Percentiles rank a stretch among this genome's conserved stretches.
Evolutionary conservation across 179 eudicot genomes (phyloP).

Genomic region (Gypsophila paniculata): DNA sequence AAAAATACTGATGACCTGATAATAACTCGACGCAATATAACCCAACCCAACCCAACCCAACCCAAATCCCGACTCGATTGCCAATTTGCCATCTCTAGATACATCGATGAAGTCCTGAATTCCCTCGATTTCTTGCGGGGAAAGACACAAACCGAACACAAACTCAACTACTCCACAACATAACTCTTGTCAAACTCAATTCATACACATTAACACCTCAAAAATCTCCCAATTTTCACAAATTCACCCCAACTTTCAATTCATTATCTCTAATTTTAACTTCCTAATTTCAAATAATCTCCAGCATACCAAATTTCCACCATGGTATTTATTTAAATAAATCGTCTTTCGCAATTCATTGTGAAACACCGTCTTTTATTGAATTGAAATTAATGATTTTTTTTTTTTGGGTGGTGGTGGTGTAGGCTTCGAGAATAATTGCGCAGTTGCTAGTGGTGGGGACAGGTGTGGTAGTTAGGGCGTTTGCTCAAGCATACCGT

Average conservation of each 20-base stretch:
- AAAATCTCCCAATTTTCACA: too few species aligned
- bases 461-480: conserved; percentile 55
- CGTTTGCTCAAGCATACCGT: conserved; percentile 62
- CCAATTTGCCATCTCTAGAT: too few species aligned
- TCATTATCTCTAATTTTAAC: background rate
- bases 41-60: too few species aligned
- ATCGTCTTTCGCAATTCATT: too few species aligned
- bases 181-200: background rate
- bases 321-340: conserved; percentile 8
- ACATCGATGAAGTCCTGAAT: too few species aligned
- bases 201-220: background rate
- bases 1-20: too few species aligned
- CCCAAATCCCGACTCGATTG: too few species aligned
- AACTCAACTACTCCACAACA: too few species aligned
- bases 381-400: background rate
- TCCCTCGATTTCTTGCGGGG: background rate
- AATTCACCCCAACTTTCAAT: background rate
- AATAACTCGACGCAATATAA: too few species aligned
- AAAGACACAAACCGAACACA: background rate
- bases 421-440: conserved; percentile 57
- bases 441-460: conserved; percentile 64
- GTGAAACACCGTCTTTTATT: too few species aligned
- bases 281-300: background rate
- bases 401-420: background rate
- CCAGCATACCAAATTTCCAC: background rate